Percentiles rank a stretch among this genome's conserved stretches.
These are phyloP conservation scores for Harrya chromipes DNA, from an alignment of 768 basidiomycete genomes.

Conservation along the genomic window DNA sequence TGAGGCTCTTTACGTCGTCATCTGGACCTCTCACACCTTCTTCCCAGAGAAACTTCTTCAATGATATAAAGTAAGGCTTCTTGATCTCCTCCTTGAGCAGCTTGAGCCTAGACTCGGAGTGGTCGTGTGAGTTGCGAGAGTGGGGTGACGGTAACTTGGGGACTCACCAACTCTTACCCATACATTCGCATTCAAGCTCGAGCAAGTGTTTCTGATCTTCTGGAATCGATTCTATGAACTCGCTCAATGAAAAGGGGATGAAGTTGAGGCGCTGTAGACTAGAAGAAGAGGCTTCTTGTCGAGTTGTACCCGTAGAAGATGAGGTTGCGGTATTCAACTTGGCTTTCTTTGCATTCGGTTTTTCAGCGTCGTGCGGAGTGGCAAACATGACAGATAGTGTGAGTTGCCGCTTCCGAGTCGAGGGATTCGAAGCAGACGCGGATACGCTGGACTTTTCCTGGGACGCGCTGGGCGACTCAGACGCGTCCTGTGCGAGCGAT, in stretches of 20 bases:
- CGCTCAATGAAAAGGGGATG: slow-evolving; percentile 63
- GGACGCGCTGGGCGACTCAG: slow-evolving; percentile 20
- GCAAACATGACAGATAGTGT: slow-evolving; percentile 66
- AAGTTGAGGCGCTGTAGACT: slow-evolving; percentile 47
- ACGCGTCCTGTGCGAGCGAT: slow-evolving; percentile 8
- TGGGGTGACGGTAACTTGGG: not conserved
- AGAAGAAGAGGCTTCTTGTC: slow-evolving; percentile 12
- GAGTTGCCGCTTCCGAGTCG: slow-evolving; percentile 49
- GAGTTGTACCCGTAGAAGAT: slow-evolving; percentile 17
- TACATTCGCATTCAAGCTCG: slow-evolving; percentile 64
- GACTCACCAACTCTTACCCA: slow-evolving; percentile 67
- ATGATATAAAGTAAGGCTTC: slow-evolving; percentile 70
- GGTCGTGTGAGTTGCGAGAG: slow-evolving; percentile 5
- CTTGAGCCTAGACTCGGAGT: slow-evolving; percentile 53
- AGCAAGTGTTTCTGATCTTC: slow-evolving; percentile 59
- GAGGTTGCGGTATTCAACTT: slow-evolving; percentile 35
- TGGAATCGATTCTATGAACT: slow-evolving; percentile 50
- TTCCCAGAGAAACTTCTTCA: slow-evolving; percentile 68
- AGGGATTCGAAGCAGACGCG: slow-evolving; percentile 18
- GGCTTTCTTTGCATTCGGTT: slow-evolving; percentile 44
- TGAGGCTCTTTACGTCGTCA: slow-evolving; percentile 44
- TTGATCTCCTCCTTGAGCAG: slow-evolving; percentile 69
- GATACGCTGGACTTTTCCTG: slow-evolving; percentile 22
- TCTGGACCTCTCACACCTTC: slow-evolving; percentile 57
- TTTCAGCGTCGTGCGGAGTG: slow-evolving; percentile 26